Conservation (phyloP, 306 rosid species). For the Vigna radiata region DNA sequence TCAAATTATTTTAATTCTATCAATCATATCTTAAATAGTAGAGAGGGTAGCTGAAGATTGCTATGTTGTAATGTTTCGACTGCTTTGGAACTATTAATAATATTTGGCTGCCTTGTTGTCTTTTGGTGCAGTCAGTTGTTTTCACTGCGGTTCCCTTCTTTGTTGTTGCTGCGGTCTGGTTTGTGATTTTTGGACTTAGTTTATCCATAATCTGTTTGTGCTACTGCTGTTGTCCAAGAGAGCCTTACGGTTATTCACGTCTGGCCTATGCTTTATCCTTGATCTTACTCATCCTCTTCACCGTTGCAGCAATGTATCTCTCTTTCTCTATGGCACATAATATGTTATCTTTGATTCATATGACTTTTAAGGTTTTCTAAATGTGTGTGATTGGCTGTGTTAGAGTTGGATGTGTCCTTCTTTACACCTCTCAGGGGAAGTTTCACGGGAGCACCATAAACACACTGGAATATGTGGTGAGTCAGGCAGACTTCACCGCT, state of each 20-base stretch:
- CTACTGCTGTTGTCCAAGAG: conserved; percentile 68
- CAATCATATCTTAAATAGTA: not conserved
- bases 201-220: conserved; percentile 66
- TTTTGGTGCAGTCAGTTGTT: conserved; percentile 75
- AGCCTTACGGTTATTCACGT: conserved; percentile 59
- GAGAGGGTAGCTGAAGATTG: not conserved
- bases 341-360: conserved; percentile 4
- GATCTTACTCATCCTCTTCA: conserved; percentile 57
- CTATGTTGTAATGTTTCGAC: not conserved
- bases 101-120: conserved; percentile 41
- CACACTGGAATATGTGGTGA: conserved; percentile 46
- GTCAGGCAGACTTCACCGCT: conserved; percentile 53
- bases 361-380: conserved; percentile 35
- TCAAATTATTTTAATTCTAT: not conserved
- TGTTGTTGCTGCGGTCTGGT: conserved; percentile 71
- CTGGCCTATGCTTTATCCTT: conserved; percentile 59
- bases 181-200: conserved; percentile 71
- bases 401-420: conserved; percentile 77
- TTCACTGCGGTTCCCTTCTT: conserved; percentile 86
- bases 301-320: conserved; percentile 60
- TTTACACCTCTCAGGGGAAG: conserved; percentile 67
- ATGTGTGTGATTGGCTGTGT: conserved; percentile 35
- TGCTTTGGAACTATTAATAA: conserved; percentile 16
- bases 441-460: conserved; percentile 53
- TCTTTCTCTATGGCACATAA: not conserved